Evolutionary conservation across 2,329 filamentous ascomycete genomes (phyloP), one percentile per base, ranked within the genome.

Genomic region (Drechslerella coelobrocha): DNA sequence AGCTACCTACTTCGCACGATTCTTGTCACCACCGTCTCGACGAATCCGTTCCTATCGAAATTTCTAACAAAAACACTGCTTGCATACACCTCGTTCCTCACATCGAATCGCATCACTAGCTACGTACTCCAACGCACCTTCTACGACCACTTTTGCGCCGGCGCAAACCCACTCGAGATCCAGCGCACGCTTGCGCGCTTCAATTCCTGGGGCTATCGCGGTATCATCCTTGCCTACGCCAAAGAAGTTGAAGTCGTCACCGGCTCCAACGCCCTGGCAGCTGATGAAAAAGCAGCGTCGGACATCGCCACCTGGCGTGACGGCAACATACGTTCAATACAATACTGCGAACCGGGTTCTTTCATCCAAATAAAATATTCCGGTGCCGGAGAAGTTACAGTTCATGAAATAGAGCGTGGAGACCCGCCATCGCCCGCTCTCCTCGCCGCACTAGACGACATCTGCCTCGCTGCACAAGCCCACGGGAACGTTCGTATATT

Each of bases 101-200:
- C 68, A 34, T 26, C 48, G 56, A 96, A 96, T 77, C 86, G 86
- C 0, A 50, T 93, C 0, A 82, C 96, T 14, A 84, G 86, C 45
- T 85, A 82, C 68, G 77, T 92, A 43, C 82, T 96, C 53, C 91
- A 92, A 78, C 85, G 87, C 77, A 95, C 91, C 0, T 92, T 96
- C 76, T 96, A 96, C 78, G 86, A 87, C 23, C 92, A 97, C 76
- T 97, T 96, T 79, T 97, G 92, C 78, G 91, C 90, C 0, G 92
- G 92, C 26, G 89, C 92, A 79, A 89, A 85, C 52, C 82, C 84
- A 0, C 75, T 78, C 1, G 90, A 96, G 78, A 88, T 95, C 1
- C 81, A 82, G 43, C 79, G 78, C 27, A 92, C 89, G 0, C 85
- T 91, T 27, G 77, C 82, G 1, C 81, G 83, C 1, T 82, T 96